Evolutionary conservation across 352 stramenopile genomes (phyloP).

Genomic region (Aphanomyces astaci): DNA sequence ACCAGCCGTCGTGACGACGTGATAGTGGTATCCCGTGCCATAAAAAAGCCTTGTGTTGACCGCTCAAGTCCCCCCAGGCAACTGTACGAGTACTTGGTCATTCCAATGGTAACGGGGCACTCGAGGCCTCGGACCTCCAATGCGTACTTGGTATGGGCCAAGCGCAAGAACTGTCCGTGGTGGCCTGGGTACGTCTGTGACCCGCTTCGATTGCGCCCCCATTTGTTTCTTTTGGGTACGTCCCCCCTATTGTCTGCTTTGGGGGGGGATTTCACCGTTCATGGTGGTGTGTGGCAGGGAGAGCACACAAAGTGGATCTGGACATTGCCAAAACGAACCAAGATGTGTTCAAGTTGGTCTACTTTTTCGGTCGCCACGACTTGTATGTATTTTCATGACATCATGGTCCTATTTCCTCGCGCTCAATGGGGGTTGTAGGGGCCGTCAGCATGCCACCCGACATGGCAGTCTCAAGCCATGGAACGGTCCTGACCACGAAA

Average conservation of each 20-base stretch:
- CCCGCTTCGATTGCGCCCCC: neutral
- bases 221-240: neutral
- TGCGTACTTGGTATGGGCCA: neutral
- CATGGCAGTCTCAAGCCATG: neutral
- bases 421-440: neutral
- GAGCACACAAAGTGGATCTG: neutral
- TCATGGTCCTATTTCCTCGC: neutral
- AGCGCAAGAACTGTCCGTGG: constrained; percentile 8
- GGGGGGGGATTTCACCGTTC: too few relatives aligned
- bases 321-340: neutral
- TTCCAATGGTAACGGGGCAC: neutral
- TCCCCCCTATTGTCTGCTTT: too few relatives aligned
- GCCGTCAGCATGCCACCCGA: neutral
- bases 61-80: neutral
- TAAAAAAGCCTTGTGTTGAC: neutral
- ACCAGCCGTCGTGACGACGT: too few relatives aligned
- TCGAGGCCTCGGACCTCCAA: neutral
- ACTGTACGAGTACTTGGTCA: neutral
- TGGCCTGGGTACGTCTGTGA: constrained; percentile 5
- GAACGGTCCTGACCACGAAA: neutral
- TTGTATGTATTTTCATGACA: neutral
- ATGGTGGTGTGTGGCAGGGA: neutral
- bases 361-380: neutral
- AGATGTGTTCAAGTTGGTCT: constrained; percentile 6
- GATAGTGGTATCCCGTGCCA: neutral